These are phyloP conservation scores for Daldinia concentrica DNA, from an alignment of 495 filamentous ascomycete genomes.

Conservation along the genomic window DNA sequence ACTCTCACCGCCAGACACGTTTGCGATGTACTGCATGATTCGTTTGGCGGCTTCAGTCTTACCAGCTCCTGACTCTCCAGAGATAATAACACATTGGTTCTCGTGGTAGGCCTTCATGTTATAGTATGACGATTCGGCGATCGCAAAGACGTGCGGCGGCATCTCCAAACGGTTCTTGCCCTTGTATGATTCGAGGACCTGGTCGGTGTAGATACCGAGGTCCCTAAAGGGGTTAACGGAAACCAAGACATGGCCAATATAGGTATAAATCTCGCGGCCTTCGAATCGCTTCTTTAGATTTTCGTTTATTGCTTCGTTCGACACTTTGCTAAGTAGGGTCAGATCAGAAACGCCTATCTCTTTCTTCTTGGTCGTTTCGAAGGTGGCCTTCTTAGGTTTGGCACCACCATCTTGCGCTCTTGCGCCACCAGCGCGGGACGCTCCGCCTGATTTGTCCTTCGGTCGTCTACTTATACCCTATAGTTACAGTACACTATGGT, in stretches of 20 bases:
- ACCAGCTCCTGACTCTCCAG: conserved; percentile 96
- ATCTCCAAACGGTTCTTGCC: conserved; percentile 97
- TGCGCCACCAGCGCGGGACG: conserved; percentile 68
- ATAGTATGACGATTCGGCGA: conserved; percentile 96
- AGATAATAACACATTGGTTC: conserved; percentile 99
- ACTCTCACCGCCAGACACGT: conserved; percentile 86
- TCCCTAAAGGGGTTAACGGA: conserved; percentile 99
- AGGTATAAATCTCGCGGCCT: conserved; percentile 97
- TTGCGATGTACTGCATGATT: conserved; percentile 99
- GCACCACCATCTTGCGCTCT: conserved; percentile 63
- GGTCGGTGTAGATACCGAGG: conserved; percentile 97
- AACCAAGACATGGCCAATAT: conserved; percentile 99
- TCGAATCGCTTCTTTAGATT: conserved; percentile 98
- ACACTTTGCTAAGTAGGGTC: conserved; percentile 96
- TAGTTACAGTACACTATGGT: conserved; percentile 7
- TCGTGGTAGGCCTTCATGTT: conserved; percentile 99
- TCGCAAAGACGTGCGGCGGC: conserved; percentile 96
- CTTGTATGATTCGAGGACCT: conserved; percentile 87
- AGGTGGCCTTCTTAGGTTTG: conserved; percentile 92
- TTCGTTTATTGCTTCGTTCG: conserved; percentile 98
- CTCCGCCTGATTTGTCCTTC: conserved; percentile 69
- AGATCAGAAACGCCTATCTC: conserved; percentile 98
- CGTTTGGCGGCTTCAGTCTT: conserved; percentile 99
- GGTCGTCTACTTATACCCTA: conserved; percentile 66
- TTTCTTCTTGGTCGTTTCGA: conserved; percentile 97